phyloP scores from a whole-genome alignment of 768 basidiomycete genomes.

The Guyanaporus albipodus region DNA sequence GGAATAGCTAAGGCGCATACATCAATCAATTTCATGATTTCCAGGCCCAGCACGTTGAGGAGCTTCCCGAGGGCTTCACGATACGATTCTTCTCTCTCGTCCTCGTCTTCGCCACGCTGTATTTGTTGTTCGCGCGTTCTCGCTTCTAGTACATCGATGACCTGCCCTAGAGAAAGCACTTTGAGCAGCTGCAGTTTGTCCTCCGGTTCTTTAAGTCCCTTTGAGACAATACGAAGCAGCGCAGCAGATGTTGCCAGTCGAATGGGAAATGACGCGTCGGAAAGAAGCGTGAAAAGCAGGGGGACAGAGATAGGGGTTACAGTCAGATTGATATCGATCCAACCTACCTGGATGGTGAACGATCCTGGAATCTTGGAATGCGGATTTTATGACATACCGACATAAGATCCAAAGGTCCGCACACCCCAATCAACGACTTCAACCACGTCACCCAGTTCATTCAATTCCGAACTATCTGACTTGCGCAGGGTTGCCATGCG shows the following conservation, averaged over 20 bases:
- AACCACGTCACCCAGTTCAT: constrained; percentile 52
- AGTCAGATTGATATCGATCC: constrained; percentile 97
- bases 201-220: constrained; percentile 86
- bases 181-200: constrained; percentile 90
- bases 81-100: constrained; percentile 86
- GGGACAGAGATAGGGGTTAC: constrained; percentile 88
- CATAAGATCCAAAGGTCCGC: constrained; percentile 88
- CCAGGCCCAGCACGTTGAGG: constrained; percentile 76
- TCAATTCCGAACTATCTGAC: constrained; percentile 37
- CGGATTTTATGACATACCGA: constrained; percentile 57
- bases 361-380: background rate
- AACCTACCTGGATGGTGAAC: constrained; percentile 51
- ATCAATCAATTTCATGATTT: constrained; percentile 81
- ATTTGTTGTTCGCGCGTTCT: constrained; percentile 67
- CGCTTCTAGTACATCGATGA: constrained; percentile 75
- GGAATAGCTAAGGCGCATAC: constrained; percentile 37
- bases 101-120: constrained; percentile 63
- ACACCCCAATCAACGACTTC: constrained; percentile 94
- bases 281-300: constrained; percentile 78
- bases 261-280: constrained; percentile 72
- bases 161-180: constrained; percentile 80
- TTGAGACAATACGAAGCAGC: constrained; percentile 77
- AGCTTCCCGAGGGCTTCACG: constrained; percentile 85
- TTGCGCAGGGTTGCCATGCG: constrained; percentile 53
- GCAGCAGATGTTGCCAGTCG: constrained; percentile 81